phyloP scores from a whole-genome alignment of 345 rosid genomes.

The Eucalyptus leucophloia region DNA sequence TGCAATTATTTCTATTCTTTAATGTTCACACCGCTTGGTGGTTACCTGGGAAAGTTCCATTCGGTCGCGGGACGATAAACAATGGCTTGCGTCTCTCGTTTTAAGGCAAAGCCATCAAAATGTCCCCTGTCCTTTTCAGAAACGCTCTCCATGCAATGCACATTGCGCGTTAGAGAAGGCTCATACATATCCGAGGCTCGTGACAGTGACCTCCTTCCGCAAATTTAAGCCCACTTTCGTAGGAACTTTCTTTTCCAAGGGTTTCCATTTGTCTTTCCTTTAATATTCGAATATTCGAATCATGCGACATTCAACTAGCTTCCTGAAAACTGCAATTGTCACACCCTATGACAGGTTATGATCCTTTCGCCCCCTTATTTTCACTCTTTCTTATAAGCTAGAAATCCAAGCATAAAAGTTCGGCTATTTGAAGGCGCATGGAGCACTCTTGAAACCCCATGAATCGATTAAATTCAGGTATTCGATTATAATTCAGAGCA shows the following conservation, averaged over 20 bases:
- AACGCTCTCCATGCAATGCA: background rate
- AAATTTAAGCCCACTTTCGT: background rate
- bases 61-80: background rate
- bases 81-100: background rate
- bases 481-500: background rate
- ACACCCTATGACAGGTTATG: background rate
- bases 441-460: background rate
- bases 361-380: background rate
- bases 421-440: background rate
- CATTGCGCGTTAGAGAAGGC: background rate
- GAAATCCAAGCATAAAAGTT: background rate
- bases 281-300: background rate
- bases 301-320: background rate
- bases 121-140: background rate
- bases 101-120: background rate
- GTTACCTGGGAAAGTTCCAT: background rate
- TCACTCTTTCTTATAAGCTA: background rate
- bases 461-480: background rate
- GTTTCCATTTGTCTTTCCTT: background rate
- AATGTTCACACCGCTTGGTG: background rate
- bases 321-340: background rate
- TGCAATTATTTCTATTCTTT: background rate
- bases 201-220: background rate
- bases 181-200: background rate
- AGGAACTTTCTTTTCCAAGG: background rate